Base-by-base conservation (phyloP, 805 yeast species). In the Dipodascus geniculatus region DNA sequence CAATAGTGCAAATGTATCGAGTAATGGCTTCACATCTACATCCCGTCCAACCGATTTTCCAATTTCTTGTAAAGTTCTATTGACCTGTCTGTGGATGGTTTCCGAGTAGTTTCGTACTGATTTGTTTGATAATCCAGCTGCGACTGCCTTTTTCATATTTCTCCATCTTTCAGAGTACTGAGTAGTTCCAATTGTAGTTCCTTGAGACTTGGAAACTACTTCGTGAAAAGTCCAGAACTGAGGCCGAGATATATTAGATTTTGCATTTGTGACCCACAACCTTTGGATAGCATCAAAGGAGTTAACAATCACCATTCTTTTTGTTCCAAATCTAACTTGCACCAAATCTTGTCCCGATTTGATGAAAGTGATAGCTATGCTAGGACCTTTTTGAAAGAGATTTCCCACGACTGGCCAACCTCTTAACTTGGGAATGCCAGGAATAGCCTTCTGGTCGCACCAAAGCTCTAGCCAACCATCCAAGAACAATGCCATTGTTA, bases 161-260 rank as follows among this genome's bases (percentile, higher is more conserved):
- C 62, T 62, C 49, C 72, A 69, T 8, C 67, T 60, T n/a, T 68
- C 73, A 35, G 66, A 38, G 19, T 38, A 38, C 20, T 14, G 4
- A 3, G 44, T 38, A n/a, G 44, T 38, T 11, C 44, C 44, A 11
- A 38, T 38, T 6, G 44, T 38, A 11, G 44, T 38, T 65, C 54
- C 74, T 57, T 59, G 73, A 51, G 58, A 68, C 28, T 59, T 84
- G 74, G 48, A 84, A 71, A 67, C 68, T 20, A 84, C 72, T 19
- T 73, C 69, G 66, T 86, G 93, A 67, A 86, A 85, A 1, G 89
- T 83, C 64, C 78, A 78, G 53, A 77, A 70, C 20, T 73, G 66
- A 0, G 93, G 93, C 47, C 95, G 69, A 1, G 91, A 85, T 59
- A 79, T 82, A 56, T 78, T 78, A 2, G 81, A 77, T 33, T 71